A percentile compares a stretch with the other conserved stretches of the same genome.
Conservation (phyloP, 2,329 filamentous ascomycete genomes). For the Teratosphaeria pseudoeucalypti region DNA sequence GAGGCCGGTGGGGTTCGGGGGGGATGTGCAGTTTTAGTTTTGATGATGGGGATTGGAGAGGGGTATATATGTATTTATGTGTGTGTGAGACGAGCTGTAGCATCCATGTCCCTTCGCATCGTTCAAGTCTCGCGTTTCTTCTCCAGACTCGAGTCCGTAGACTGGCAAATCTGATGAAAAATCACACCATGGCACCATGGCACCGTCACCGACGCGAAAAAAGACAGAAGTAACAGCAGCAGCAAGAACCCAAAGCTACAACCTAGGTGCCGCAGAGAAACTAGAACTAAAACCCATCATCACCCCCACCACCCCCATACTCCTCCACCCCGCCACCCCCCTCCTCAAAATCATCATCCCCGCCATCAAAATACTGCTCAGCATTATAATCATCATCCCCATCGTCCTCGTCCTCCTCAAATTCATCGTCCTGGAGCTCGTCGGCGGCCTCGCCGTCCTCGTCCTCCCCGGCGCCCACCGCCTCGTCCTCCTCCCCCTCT, state of each 20-base stretch:
- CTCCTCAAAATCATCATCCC: constrained; percentile 35
- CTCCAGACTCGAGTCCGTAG: neutral
- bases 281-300: neutral
- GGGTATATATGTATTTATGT: neutral
- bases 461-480: constrained; percentile 51
- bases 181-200: neutral
- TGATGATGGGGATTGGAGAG: too few relatives aligned
- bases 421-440: constrained; percentile 25
- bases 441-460: constrained; percentile 17
- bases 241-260: too few relatives aligned
- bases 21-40: constrained; percentile 35
- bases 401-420: constrained; percentile 50
- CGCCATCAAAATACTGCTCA: constrained; percentile 34
- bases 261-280: neutral
- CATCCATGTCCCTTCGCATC: neutral
- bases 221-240: too few relatives aligned
- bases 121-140: neutral
- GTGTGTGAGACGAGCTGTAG: neutral
- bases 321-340: constrained; percentile 2
- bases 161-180: neutral
- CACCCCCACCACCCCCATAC: neutral
- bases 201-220: too few relatives aligned
- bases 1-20: constrained; percentile 85
- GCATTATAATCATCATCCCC: constrained; percentile 46
- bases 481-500: constrained; percentile 22